A percentile compares a stretch with the other conserved stretches of the same genome.
These are phyloP conservation scores for Myxozyma mucilagina DNA, from an alignment of 805 yeast species.

Conservation along the genomic window DNA sequence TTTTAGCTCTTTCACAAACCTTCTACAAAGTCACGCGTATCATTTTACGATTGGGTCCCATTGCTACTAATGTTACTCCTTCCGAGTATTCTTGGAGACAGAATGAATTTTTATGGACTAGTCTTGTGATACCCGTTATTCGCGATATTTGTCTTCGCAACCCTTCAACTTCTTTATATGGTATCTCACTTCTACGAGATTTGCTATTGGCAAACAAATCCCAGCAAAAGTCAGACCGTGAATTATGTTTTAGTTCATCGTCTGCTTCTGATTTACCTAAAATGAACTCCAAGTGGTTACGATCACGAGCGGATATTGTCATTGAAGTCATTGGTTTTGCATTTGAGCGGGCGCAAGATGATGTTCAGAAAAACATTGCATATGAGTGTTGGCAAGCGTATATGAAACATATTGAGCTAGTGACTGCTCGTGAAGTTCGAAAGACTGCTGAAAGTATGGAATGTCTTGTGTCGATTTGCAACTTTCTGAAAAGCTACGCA, in stretches of 20 bases:
- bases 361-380: not conserved
- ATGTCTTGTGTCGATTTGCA: constrained; percentile 18
- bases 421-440: constrained; percentile 23
- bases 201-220: constrained; percentile 7
- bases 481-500: constrained; percentile 8
- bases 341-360: constrained; percentile 10
- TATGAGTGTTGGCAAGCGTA: constrained; percentile 16
- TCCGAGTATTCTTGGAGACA: constrained; percentile 3
- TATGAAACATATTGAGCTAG: constrained; percentile 9
- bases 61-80: not conserved
- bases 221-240: constrained; percentile 4
- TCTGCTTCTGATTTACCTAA: constrained; percentile 10
- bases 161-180: not conserved
- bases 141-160: constrained; percentile 12
- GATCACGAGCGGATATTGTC: constrained; percentile 7
- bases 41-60: constrained; percentile 4
- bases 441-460: constrained; percentile 19
- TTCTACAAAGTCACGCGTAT: constrained; percentile 11
- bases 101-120: constrained; percentile 16
- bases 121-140: constrained; percentile 17
- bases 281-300: constrained; percentile 23
- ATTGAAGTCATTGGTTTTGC: constrained; percentile 5
- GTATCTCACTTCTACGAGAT: not conserved
- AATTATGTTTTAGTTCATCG: constrained; percentile 11
- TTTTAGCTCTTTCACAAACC: constrained; percentile 8